phyloP scores from a whole-genome alignment of 192 early-diverging fungal species.

The Mortierella antarctica region DNA sequence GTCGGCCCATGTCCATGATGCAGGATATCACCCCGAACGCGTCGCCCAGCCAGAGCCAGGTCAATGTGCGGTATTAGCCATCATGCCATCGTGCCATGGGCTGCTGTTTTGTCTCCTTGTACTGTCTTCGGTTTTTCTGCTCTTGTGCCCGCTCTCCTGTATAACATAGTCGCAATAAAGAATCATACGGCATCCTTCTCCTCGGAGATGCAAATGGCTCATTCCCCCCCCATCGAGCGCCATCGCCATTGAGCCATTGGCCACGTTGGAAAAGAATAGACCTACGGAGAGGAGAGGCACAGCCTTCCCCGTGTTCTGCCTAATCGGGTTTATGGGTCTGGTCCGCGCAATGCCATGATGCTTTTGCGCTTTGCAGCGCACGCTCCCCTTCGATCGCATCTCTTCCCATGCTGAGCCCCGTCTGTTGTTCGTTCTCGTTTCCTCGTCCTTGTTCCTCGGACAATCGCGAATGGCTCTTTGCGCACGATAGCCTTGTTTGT shows the following conservation, averaged over 20 bases:
- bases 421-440: background rate
- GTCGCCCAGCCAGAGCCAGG: constrained; percentile 40
- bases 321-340: background rate
- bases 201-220: too few relatives aligned
- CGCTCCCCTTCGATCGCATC: background rate
- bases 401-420: background rate
- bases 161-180: background rate
- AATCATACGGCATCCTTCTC: background rate
- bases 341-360: background rate
- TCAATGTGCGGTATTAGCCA: constrained; percentile 26
- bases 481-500: too few relatives aligned
- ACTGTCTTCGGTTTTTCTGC: background rate
- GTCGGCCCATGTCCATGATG: constrained; percentile 53
- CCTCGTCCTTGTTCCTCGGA: too few relatives aligned
- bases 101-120: background rate
- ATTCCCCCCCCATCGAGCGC: too few relatives aligned
- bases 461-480: too few relatives aligned
- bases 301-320: too few relatives aligned
- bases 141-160: too few relatives aligned
- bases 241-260: too few relatives aligned
- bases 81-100: background rate
- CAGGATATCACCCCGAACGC: constrained; percentile 49
- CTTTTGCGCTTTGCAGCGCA: background rate
- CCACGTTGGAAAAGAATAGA: too few relatives aligned
- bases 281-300: too few relatives aligned